Conservation (phyloP, 495 filamentous ascomycete species). For the Aspergillus indologenus region DNA sequence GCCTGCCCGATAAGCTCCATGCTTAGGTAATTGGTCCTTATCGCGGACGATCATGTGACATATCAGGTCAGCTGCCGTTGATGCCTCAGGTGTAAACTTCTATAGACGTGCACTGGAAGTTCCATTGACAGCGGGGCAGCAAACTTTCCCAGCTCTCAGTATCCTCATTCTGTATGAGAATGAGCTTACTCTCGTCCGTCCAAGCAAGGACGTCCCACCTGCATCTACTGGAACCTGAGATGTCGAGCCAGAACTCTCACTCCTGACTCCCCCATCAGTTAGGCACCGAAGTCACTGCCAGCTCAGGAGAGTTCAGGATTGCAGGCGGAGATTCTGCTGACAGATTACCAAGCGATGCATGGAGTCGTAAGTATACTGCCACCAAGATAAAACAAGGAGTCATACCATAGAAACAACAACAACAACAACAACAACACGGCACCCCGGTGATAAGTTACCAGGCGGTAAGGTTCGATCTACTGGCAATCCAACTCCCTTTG, state of each 20-base stretch:
- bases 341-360: background rate
- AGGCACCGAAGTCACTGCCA: background rate
- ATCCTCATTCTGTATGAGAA: no score
- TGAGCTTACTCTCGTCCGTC: no score
- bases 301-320: background rate
- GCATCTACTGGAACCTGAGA: background rate
- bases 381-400: no score
- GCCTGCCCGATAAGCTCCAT: background rate
- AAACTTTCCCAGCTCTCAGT: no score
- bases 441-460: background rate
- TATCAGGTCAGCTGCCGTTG: background rate
- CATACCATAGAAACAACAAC: no score
- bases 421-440: no score
- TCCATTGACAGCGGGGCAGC: no score
- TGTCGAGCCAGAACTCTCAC: background rate
- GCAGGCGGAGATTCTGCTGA: background rate
- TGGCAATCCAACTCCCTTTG: background rate
- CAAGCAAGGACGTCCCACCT: no score
- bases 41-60: background rate
- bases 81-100: background rate
- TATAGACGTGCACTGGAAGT: no score
- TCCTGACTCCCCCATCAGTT: background rate
- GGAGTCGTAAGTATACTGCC: no score
- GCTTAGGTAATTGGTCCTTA: background rate
- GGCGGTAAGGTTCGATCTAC: background rate